phyloP scores from a whole-genome alignment of 805 yeast species.

The Cyberlindnera lachancei region DNA sequence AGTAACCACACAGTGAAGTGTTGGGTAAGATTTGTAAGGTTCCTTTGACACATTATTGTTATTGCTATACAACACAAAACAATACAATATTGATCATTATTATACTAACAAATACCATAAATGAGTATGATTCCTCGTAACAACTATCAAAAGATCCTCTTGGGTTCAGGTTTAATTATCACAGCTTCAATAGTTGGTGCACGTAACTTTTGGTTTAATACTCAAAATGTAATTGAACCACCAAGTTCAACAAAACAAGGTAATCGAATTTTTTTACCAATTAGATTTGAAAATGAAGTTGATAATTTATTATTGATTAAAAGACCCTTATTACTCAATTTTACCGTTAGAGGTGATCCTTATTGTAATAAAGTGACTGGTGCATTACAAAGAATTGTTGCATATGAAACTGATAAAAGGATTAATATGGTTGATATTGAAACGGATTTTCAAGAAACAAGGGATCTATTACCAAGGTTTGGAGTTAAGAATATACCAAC shows the following conservation, averaged over 20 bases:
- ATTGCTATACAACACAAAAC: no score
- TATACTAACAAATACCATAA: constrained; percentile 1
- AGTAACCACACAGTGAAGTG: no score
- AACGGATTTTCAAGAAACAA: constrained; percentile 50
- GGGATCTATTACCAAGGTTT: constrained; percentile 51
- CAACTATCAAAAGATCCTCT: constrained; percentile 16
- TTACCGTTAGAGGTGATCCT: constrained; percentile 60
- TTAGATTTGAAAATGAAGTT: constrained; percentile 53
- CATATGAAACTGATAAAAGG: constrained; percentile 38
- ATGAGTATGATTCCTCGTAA: constrained; percentile 13
- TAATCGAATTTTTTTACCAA: constrained; percentile 42
- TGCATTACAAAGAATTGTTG: constrained; percentile 46
- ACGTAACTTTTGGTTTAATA: constrained; percentile 25
- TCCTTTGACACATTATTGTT: no score
- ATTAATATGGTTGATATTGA: constrained; percentile 67
- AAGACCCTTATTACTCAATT: constrained; percentile 62
- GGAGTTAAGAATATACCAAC: constrained; percentile 54
- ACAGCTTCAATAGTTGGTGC: constrained; percentile 15
- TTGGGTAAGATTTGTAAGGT: no score
- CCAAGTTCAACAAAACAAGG: constrained; percentile 26
- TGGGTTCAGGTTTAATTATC: constrained; percentile 21
- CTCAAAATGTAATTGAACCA: constrained; percentile 31
- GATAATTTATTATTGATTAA: constrained; percentile 42
- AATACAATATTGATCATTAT: no score
- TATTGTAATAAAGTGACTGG: constrained; percentile 57